Percentiles rank a stretch among this genome's conserved stretches.
Evolutionary conservation across 768 basidiomycete species (phyloP).

Genomic region (Calvatia gigantea): DNA sequence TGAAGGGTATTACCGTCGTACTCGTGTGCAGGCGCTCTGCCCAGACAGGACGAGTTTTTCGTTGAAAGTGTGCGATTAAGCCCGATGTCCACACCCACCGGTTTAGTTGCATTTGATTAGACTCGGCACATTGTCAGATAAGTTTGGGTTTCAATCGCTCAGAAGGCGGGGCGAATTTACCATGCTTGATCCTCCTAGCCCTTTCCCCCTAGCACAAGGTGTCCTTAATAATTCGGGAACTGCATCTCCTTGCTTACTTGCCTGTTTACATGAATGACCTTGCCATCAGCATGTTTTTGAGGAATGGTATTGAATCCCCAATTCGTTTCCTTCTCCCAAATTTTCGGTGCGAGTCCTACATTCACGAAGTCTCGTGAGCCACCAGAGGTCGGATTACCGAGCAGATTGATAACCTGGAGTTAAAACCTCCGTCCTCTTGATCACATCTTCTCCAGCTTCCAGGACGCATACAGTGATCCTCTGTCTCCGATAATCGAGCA

Average conservation of each 20-base stretch:
- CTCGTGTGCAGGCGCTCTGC: slow-evolving; percentile 16
- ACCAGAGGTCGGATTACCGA: slow-evolving; percentile 33
- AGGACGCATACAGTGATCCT: slow-evolving; percentile 42
- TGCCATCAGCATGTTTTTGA: slow-evolving; percentile 10
- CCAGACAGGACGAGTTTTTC: not conserved
- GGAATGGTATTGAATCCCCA: slow-evolving; percentile 15
- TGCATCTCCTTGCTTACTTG: not conserved
- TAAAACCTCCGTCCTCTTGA: slow-evolving; percentile 41
- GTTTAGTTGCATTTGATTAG: slow-evolving; percentile 15
- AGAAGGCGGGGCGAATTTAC: slow-evolving; percentile 2
- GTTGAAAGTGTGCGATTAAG: not conserved
- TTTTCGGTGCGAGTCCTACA: slow-evolving; percentile 20
- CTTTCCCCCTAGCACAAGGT: slow-evolving; percentile 13
- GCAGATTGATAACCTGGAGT: not conserved
- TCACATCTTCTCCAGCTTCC: slow-evolving; percentile 49
- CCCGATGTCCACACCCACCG: slow-evolving; percentile 11
- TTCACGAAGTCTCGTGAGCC: slow-evolving; percentile 16
- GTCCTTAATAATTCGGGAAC: not conserved
- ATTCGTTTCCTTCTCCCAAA: slow-evolving; percentile 16
- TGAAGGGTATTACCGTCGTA: slow-evolving; percentile 12
- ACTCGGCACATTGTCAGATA: not conserved
- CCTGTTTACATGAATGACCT: slow-evolving; percentile 9
- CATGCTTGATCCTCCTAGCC: slow-evolving; percentile 17
- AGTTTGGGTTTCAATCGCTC: not conserved
- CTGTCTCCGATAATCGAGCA: slow-evolving; percentile 42